Conservation (phyloP, 1,139 yeast species). For the Waltiozyma sp. region DNA sequence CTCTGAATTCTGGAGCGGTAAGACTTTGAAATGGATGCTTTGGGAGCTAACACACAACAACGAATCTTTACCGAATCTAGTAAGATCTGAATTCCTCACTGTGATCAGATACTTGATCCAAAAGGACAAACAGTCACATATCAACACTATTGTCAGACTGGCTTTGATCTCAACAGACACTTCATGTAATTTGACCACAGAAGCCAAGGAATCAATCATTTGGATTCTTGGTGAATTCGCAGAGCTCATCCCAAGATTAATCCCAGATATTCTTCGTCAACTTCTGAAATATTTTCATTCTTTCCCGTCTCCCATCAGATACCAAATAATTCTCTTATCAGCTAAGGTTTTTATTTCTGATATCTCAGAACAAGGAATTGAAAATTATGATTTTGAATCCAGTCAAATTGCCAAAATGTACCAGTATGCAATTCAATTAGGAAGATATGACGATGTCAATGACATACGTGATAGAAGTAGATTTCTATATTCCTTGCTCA, state of each 20-base stretch:
- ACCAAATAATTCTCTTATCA: conserved; percentile 62
- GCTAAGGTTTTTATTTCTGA: conserved; percentile 59
- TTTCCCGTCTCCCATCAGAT: conserved; percentile 40
- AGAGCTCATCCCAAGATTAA: conserved; percentile 36
- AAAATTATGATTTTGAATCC: conserved; percentile 24
- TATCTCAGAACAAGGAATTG: conserved; percentile 23
- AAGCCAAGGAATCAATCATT: conserved; percentile 77
- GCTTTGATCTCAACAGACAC: conserved; percentile 22
- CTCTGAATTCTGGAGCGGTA: conserved; percentile 23
- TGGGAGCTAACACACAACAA: conserved; percentile 22
- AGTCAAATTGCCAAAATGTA: conserved; percentile 43
- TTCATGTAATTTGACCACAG: conserved; percentile 48
- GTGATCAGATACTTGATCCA: conserved; percentile 69
- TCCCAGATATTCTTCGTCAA: conserved; percentile 67
- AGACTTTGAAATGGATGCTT: conserved; percentile 34
- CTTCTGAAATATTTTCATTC: conserved; percentile 46
- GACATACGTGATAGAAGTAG: conserved; percentile 86
- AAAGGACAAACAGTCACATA: conserved; percentile 33
- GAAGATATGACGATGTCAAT: conserved; percentile 63
- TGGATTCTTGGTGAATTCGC: conserved; percentile 88
- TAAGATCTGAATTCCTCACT: conserved; percentile 50
- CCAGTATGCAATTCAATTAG: conserved; percentile 48
- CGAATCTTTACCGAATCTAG: conserved; percentile 16
- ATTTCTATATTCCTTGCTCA: conserved; percentile 40
- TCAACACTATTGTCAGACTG: conserved; percentile 30